Conservation (phyloP, 139 green algal species). For the Chlorella sp. region DNA sequence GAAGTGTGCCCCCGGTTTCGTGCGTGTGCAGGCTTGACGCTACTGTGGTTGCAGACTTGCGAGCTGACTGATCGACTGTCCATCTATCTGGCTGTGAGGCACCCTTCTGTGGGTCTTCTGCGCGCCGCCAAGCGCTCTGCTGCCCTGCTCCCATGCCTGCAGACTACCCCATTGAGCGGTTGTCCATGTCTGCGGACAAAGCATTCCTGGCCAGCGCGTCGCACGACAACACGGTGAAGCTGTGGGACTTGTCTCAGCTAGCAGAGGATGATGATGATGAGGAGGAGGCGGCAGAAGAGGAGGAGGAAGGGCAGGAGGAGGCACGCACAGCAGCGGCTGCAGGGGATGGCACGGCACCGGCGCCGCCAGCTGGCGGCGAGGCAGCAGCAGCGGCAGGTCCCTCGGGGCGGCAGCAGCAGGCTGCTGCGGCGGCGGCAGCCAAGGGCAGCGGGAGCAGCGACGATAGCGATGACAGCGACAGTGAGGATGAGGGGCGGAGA, state of each 20-base stretch:
- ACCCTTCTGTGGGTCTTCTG: too few species aligned
- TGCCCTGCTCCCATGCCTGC: too few species aligned
- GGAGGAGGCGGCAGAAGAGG: conserved; percentile 42
- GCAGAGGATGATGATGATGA: conserved; percentile 66
- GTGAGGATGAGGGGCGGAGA: neutral
- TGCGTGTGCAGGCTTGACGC: too few species aligned
- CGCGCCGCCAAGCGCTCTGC: too few species aligned
- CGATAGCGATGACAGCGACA: conserved; percentile 24
- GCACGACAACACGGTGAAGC: conserved; percentile 83
- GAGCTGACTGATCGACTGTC: too few species aligned
- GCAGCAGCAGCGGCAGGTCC: neutral
- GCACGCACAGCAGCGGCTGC: neutral
- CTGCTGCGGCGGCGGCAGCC: neutral
- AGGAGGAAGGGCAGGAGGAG: neutral
- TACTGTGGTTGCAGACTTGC: too few species aligned
- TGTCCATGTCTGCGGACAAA: conserved; percentile 61
- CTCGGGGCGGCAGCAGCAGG: neutral
- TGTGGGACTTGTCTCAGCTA: conserved; percentile 80
- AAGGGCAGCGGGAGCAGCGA: neutral
- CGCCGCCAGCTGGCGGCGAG: too few species aligned
- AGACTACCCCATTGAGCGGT: conserved; percentile 70
- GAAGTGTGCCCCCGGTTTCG: too few species aligned
- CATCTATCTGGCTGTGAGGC: too few species aligned
- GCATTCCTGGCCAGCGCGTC: conserved; percentile 74
- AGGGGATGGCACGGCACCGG: neutral